Conservation (phyloP, 1,139 yeast genomes). For the Geotrichum phurueaensis region DNA sequence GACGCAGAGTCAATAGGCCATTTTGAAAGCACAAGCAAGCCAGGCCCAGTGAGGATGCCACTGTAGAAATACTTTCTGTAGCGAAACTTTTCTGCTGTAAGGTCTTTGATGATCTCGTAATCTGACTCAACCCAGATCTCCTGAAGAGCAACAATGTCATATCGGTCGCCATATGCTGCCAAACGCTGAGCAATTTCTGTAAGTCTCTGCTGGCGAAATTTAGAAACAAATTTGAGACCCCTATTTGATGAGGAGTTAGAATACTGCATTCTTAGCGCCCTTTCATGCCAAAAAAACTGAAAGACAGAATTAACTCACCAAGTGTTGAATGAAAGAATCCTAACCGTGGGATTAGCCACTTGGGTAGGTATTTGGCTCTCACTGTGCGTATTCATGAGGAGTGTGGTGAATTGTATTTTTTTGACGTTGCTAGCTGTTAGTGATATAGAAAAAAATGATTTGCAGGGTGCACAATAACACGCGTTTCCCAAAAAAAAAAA, state of each 20-base stretch:
- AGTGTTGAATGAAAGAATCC: constrained; percentile 24
- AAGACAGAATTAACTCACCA: constrained; percentile 21
- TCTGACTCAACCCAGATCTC: constrained; percentile 90
- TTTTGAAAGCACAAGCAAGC: constrained; percentile 76
- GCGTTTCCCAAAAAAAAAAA: neutral
- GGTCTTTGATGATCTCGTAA: constrained; percentile 55
- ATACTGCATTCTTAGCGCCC: neutral
- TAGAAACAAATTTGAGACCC: constrained; percentile 85
- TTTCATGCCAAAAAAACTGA: neutral
- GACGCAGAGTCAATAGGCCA: constrained; percentile 77
- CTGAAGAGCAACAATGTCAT: constrained; percentile 84
- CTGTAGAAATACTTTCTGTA: constrained; percentile 65
- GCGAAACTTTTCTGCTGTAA: constrained; percentile 50
- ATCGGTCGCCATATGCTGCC: constrained; percentile 44
- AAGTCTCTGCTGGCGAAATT: constrained; percentile 57
- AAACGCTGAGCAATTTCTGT: constrained; percentile 67
- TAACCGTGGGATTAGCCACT: constrained; percentile 2
- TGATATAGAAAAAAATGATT: neutral
- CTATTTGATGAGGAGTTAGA: constrained; percentile 49
- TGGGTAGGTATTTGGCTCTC: neutral
- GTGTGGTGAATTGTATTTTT: neutral
- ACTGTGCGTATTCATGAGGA: neutral
- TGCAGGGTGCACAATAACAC: neutral
- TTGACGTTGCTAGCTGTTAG: neutral
- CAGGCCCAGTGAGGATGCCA: constrained; percentile 91